Evolutionary conservation across 768 basidiomycete species (phyloP).

Genomic region (Melanogaster broomeanus): DNA sequence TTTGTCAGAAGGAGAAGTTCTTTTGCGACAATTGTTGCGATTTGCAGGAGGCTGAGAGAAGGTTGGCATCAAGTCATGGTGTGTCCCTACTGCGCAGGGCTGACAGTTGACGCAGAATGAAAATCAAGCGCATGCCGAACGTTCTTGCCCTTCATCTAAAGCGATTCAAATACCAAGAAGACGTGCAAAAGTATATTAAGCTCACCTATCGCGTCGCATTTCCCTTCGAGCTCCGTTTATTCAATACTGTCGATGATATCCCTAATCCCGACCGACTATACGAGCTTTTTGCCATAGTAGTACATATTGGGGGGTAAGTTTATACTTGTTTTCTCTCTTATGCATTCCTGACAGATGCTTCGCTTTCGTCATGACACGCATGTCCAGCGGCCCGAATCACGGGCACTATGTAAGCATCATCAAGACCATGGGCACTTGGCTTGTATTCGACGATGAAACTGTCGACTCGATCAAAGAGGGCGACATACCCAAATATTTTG

Average conservation of each 20-base stretch:
- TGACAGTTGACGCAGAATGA: conserved; percentile 68
- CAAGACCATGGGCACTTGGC: conserved; percentile 82
- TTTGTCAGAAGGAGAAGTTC: conserved; percentile 97
- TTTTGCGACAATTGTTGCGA: conserved; percentile 98
- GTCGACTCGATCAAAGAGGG: conserved; percentile 85
- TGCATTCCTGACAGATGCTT: conserved; percentile 10
- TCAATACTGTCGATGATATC: conserved; percentile 95
- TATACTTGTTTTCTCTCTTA: conserved; percentile 8
- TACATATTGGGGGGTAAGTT: conserved; percentile 97
- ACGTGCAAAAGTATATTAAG: conserved; percentile 88
- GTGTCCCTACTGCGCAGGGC: conserved; percentile 1
- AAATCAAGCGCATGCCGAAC: conserved; percentile 95
- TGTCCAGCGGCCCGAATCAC: conserved; percentile 88
- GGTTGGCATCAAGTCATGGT: conserved; percentile 46
- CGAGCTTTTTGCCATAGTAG: conserved; percentile 93
- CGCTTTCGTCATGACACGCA: conserved; percentile 12
- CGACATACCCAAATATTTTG: conserved; percentile 93
- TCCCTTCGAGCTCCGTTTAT: conserved; percentile 90
- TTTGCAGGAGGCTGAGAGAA: conserved; percentile 96
- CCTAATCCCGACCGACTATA: conserved; percentile 91
- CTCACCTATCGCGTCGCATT: conserved; percentile 96
- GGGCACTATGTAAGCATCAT: conserved; percentile 98
- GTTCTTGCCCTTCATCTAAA: conserved; percentile 95
- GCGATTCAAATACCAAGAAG: conserved; percentile 98
- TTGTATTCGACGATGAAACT: conserved; percentile 94